Conservation (phyloP, 768 basidiomycete genomes). For the Hericium erinaceus region DNA sequence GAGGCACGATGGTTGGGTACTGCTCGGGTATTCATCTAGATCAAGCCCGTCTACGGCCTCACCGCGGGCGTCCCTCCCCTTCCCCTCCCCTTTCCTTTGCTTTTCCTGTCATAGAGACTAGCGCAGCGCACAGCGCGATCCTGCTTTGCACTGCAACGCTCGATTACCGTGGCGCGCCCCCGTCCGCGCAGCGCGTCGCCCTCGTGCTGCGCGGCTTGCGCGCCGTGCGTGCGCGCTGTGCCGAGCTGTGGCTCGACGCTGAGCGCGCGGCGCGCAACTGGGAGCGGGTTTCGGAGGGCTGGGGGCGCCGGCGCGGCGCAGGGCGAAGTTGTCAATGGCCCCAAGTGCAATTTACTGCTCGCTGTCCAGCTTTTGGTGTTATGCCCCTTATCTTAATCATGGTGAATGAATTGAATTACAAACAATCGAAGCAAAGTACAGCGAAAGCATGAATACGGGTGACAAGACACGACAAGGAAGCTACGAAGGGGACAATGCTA, state of each 20-base stretch:
- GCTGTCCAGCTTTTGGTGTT: no score
- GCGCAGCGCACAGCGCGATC: conserved; percentile 30
- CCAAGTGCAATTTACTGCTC: not conserved
- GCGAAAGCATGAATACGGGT: no score
- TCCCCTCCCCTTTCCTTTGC: not conserved
- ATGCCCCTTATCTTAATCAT: no score
- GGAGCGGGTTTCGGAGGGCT: not conserved
- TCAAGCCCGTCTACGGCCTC: conserved; percentile 83
- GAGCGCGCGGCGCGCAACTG: conserved; percentile 10
- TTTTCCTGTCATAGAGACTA: not conserved
- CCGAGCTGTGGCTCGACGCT: conserved; percentile 18
- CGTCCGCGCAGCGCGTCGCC: conserved; percentile 37
- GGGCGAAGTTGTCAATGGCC: not conserved
- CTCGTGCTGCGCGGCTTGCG: conserved; percentile 26
- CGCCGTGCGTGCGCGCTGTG: conserved; percentile 17
- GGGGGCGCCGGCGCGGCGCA: not conserved
- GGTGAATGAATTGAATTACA: no score
- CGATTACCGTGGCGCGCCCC: conserved; percentile 33
- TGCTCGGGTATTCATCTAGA: conserved; percentile 7
- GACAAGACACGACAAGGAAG: no score
- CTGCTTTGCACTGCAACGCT: conserved; percentile 39
- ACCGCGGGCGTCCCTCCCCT: conserved; percentile 55
- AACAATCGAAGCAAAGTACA: no score
- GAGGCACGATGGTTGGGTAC: no score
- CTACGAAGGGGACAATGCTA: no score